Conservation (phyloP, 768 basidiomycete genomes). For the Leccinellum albellum region DNA sequence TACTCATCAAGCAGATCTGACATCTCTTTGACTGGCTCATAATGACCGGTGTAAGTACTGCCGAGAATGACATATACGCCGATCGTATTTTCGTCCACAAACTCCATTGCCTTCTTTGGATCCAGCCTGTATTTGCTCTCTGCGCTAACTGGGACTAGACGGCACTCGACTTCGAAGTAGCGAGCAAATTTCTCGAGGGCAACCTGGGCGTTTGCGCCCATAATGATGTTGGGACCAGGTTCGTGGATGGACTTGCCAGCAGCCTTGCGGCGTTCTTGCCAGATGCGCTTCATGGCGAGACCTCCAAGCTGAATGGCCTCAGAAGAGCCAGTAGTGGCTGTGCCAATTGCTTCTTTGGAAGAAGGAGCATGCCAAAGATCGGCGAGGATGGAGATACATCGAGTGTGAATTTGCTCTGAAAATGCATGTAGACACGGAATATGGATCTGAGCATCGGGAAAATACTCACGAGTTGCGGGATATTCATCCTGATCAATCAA, state of each 20-base stretch:
- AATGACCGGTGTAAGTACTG: slow-evolving; percentile 56
- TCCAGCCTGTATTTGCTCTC: slow-evolving; percentile 78
- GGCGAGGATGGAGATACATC: slow-evolving; percentile 54
- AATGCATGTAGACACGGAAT: neutral
- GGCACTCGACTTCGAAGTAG: slow-evolving; percentile 62
- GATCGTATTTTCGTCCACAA: slow-evolving; percentile 69
- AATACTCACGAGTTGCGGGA: slow-evolving; percentile 46
- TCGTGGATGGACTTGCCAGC: slow-evolving; percentile 63
- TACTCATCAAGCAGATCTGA: slow-evolving; percentile 63
- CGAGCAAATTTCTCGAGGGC: slow-evolving; percentile 69
- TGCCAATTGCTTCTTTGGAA: slow-evolving; percentile 53
- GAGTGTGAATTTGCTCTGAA: slow-evolving; percentile 41
- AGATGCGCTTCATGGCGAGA: slow-evolving; percentile 65
- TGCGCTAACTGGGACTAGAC: slow-evolving; percentile 61
- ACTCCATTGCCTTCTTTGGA: slow-evolving; percentile 58
- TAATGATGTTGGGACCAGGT: slow-evolving; percentile 62
- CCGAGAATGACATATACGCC: slow-evolving; percentile 62
- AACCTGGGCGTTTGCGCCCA: slow-evolving; percentile 69
- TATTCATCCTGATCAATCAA: slow-evolving; percentile 71
- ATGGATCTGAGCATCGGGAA: neutral
- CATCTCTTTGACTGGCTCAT: slow-evolving; percentile 85
- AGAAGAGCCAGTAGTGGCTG: slow-evolving; percentile 67
- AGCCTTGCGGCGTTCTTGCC: slow-evolving; percentile 65
- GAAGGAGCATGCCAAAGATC: slow-evolving; percentile 66
- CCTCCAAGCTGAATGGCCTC: slow-evolving; percentile 75